These are phyloP conservation scores for Hibiscus trionum DNA, from an alignment of 345 rosid genomes.

Conservation along the genomic window DNA sequence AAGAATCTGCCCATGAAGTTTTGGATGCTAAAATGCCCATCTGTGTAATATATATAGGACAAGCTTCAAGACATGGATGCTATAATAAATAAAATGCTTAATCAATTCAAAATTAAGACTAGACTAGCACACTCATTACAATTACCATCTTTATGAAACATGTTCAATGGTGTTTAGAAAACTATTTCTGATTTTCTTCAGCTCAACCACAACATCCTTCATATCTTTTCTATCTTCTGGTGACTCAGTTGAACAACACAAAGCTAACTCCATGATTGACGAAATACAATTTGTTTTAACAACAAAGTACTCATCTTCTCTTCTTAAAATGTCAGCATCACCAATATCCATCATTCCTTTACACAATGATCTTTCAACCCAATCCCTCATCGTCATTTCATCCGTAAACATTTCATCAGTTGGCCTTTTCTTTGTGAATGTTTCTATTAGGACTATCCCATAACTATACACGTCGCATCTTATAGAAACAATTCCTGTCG, in stretches of 20 bases:
- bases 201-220: not conserved
- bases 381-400: not conserved
- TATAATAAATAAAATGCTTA: not conserved
- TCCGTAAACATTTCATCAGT: not conserved
- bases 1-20: too few relatives aligned
- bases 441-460: slow-evolving; percentile 7
- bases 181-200: not conserved
- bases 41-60: too few relatives aligned
- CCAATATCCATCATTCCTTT: not conserved
- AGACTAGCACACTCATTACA: not conserved
- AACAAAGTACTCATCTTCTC: not conserved
- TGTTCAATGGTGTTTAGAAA: not conserved
- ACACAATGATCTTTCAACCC: slow-evolving; percentile 1
- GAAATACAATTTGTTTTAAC: not conserved
- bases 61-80: too few relatives aligned
- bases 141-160: not conserved
- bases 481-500: not conserved
- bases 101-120: not conserved
- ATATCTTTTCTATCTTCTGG: slow-evolving; percentile 11
- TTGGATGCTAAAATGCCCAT: too few relatives aligned
- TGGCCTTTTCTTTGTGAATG: slow-evolving; percentile 9
- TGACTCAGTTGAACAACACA: slow-evolving; percentile 8
- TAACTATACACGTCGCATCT: slow-evolving; percentile 12
- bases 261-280: slow-evolving; percentile 8
- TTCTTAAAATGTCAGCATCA: not conserved